A percentile compares a stretch with the other conserved stretches of the same genome.
Conservation (phyloP, 2,329 filamentous ascomycete genomes). For the Reticulascus tulasneorum region DNA sequence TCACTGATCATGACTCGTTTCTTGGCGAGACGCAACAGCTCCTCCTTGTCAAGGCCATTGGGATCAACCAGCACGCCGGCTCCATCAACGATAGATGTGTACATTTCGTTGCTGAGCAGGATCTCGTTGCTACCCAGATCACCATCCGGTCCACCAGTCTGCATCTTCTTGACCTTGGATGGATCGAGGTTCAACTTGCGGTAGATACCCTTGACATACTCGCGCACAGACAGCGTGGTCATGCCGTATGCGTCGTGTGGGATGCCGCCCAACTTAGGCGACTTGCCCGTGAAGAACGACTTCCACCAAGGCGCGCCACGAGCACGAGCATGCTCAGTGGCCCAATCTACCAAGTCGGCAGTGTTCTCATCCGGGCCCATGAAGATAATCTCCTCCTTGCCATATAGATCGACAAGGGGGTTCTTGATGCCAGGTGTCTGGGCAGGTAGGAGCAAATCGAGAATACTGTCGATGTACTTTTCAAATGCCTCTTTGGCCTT, state of each 20-base stretch:
- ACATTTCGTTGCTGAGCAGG: constrained; percentile 90
- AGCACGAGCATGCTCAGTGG: constrained; percentile 85
- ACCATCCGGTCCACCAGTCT: constrained; percentile 95
- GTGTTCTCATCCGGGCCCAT: constrained; percentile 99
- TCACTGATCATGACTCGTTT: constrained; percentile 84
- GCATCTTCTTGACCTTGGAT: constrained; percentile 82
- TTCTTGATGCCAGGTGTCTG: constrained; percentile 97
- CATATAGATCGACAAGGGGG: constrained; percentile 91
- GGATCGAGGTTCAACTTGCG: constrained; percentile 91
- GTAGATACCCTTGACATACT: constrained; percentile 96
- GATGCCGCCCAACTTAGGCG: constrained; percentile 90
- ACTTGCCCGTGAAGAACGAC: constrained; percentile 99
- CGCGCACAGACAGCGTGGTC: constrained; percentile 93
- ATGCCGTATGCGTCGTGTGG: constrained; percentile 96
- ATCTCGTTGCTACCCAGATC: constrained; percentile 98
- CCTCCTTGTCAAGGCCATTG: constrained; percentile 78
- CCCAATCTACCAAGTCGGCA: constrained; percentile 94
- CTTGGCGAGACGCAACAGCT: constrained; percentile 81
- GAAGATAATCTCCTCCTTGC: constrained; percentile 95
- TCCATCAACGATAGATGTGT: constrained; percentile 92
- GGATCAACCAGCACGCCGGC: constrained; percentile 93
- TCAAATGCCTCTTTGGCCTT: constrained; percentile 90
- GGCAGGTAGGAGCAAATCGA: constrained; percentile 88
- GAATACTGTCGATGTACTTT: constrained; percentile 98
- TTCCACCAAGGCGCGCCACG: constrained; percentile 98